Evolutionary conservation across 352 stramenopile species (phyloP).

Genomic region (Globisporangium ultimum): DNA sequence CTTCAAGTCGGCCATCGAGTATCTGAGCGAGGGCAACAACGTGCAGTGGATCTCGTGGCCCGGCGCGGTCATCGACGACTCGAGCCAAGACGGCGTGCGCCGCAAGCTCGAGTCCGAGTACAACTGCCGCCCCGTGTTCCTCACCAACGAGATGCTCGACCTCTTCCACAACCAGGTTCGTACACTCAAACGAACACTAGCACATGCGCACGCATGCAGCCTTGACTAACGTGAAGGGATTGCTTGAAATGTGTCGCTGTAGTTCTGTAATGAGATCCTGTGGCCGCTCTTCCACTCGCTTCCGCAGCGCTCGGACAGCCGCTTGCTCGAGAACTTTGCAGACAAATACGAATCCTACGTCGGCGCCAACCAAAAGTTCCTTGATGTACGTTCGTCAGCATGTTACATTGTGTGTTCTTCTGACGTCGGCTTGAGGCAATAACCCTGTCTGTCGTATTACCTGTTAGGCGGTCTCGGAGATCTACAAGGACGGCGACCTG

Average conservation of each 20-base stretch:
- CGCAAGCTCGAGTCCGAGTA: constrained; percentile 78
- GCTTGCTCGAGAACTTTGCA: constrained; percentile 76
- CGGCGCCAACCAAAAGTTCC: constrained; percentile 83
- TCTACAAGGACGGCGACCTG: constrained; percentile 83
- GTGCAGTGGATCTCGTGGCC: constrained; percentile 91
- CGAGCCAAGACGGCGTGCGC: constrained; percentile 70
- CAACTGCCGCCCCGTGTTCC: constrained; percentile 83
- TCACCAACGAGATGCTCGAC: constrained; percentile 71
- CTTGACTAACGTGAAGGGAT: not conserved
- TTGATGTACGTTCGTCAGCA: constrained; percentile 37
- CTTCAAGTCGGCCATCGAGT: constrained; percentile 75
- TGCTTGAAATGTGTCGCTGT: constrained; percentile 3
- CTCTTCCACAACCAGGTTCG: constrained; percentile 78
- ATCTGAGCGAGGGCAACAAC: constrained; percentile 69
- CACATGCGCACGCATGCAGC: not conserved
- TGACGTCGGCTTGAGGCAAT: no score
- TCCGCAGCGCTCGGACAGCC: constrained; percentile 67
- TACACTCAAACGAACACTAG: not conserved
- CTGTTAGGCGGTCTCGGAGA: constrained; percentile 50
- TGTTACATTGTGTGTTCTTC: not conserved
- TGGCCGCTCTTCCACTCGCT: constrained; percentile 91
- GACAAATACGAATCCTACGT: constrained; percentile 89
- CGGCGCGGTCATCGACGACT: constrained; percentile 73
- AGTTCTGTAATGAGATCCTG: constrained; percentile 89
- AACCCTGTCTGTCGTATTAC: not conserved